Conservation (phyloP, 177 flowering plant genomes). For the Vitis hybrid region DNA sequence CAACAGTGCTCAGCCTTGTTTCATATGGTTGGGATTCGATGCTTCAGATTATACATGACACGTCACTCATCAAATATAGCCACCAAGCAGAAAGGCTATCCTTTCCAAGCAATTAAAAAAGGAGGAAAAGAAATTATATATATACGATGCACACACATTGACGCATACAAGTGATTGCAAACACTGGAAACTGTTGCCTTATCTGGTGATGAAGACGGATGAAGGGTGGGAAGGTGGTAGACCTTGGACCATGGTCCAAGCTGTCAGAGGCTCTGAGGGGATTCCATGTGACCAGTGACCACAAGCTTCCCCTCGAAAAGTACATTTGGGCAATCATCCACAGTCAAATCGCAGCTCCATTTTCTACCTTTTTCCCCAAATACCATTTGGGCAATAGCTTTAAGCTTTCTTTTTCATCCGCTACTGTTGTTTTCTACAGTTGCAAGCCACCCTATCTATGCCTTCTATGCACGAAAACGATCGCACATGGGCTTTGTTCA, state of each 20-base stretch:
- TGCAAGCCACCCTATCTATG: no score
- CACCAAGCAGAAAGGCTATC: no score
- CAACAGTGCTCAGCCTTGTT: no score
- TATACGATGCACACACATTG: not conserved
- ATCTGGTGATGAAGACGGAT: constrained; percentile 32
- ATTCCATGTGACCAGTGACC: constrained; percentile 61
- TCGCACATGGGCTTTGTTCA: no score
- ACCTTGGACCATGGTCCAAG: constrained; percentile 44
- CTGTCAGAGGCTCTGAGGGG: constrained; percentile 35
- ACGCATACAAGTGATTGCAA: not conserved
- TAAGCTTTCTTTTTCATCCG: no score
- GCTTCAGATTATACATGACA: no score
- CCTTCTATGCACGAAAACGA: no score
- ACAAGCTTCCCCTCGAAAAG: constrained; percentile 14
- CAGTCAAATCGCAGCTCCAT: not conserved
- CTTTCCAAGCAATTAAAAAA: not conserved
- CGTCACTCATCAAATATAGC: no score
- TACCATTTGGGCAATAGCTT: no score
- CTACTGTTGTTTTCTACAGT: no score
- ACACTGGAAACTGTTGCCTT: constrained; percentile 11
- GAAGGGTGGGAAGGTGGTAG: constrained; percentile 13
- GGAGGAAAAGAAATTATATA: not conserved
- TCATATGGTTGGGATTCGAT: no score
- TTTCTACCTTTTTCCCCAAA: no score
- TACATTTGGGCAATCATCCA: constrained; percentile 24